A percentile compares a stretch with the other conserved stretches of the same genome.
These are phyloP conservation scores for Fagopyrum esculentum DNA, from an alignment of 148 eudicot species.

Conservation along the genomic window DNA sequence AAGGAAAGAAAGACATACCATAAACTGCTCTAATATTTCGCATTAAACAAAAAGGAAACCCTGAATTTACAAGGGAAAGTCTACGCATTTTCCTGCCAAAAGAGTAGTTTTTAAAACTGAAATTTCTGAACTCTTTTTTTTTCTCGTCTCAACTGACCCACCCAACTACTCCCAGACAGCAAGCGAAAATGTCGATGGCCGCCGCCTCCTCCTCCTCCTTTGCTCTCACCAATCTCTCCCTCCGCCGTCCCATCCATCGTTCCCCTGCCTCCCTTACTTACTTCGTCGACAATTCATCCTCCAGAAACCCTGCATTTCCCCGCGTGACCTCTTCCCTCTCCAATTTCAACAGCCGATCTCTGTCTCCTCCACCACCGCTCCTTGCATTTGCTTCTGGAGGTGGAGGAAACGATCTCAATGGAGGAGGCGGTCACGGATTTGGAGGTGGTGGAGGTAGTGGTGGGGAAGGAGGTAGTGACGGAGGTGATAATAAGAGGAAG, in stretches of 20 bases:
- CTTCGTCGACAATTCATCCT: conserved; percentile 13
- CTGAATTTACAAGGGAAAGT: too few species aligned
- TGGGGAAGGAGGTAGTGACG: not conserved
- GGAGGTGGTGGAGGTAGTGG: conserved; percentile 26
- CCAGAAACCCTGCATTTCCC: conserved; percentile 8
- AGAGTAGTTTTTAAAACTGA: too few species aligned
- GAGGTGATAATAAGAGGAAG: conserved; percentile 28
- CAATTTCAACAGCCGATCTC: not conserved
- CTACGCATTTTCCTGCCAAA: too few species aligned
- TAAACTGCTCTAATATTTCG: too few species aligned
- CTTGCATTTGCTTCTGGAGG: conserved; percentile 11
- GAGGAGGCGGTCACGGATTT: conserved; percentile 19
- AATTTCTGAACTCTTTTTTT: too few species aligned
- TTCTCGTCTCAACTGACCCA: too few species aligned
- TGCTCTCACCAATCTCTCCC: conserved; percentile 17
- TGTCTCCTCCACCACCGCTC: not conserved
- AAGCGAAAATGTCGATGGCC: conserved; percentile 20
- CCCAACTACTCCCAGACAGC: not conserved
- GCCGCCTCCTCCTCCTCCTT: conserved; percentile 19
- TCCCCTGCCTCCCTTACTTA: conserved; percentile 3
- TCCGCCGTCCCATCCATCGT: conserved; percentile 3
- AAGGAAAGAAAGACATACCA: too few species aligned
- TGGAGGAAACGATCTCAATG: conserved; percentile 18
- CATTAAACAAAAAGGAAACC: too few species aligned
- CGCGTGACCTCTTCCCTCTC: not conserved